Base-by-base conservation (phyloP, 2,329 filamentous ascomycete genomes). In the Leptosphaerulina australis region DNA sequence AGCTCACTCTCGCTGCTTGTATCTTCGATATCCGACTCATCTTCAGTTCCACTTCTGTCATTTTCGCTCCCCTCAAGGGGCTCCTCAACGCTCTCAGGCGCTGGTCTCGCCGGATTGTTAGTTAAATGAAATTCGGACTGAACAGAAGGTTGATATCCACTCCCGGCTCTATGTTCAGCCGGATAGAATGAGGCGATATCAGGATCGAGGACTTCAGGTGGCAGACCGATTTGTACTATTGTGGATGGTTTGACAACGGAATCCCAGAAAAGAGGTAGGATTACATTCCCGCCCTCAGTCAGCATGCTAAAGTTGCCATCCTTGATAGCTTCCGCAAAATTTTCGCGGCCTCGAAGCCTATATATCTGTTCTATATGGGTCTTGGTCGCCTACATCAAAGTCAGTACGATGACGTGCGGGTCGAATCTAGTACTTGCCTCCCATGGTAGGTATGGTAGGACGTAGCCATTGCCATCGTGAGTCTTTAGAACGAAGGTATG, bases 191-290 rank as follows among this genome's bases (percentile, higher is more conserved):
- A 33, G 3, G 33, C 5, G 4, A 35, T 30, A 7, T 47, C 33
- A 11, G 38, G 8, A 11, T 44, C 11, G 18, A 48, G 20, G 5
- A 48, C 12, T 4, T 49, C 33, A 9, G 45, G 24, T 1, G 24
- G 38, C n/a, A 58, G 33, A 6, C 4, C 8, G 8, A 62, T 54
- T 9, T 50, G 21, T 6, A 59, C 37, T 14, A 11, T 49, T 17
- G 44, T 29, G 4, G 15, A 14, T 11, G 60, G 51, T 22, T 34
- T 38, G 6, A 63, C 47, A 9, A 63, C 31, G 5, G 40, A 33
- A n/a, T 37, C 28, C 64, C 66, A 67, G 9, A 62, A 46, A 2
- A 44, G 38, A 35, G 64, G 61, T 7, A 67, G 18, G 8, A 67
- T 59, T 8, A 43, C 52, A 7, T 56, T 52, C 2, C 48, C 50